Evolutionary conservation across 2,329 filamentous ascomycete species (phyloP), one percentile per base, ranked within the genome.

Genomic region (Pseudofabraea citricarpa): DNA sequence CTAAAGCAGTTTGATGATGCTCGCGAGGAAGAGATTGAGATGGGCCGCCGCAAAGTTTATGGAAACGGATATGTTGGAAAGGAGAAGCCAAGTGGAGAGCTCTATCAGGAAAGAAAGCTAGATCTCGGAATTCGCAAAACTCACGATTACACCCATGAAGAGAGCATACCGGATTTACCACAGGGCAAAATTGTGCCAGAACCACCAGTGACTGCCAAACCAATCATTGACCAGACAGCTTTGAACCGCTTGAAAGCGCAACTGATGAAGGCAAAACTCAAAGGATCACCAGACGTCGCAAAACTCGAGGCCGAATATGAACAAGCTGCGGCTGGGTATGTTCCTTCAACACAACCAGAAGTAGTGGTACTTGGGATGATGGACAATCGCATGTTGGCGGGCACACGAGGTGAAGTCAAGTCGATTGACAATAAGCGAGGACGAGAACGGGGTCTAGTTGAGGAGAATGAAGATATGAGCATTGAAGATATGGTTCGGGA

Each of bases 401-500:
- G 87, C 6, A 67, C 69, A 0, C 72, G 81, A 5, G 74, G 67
- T 16, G 93, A 97, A 65, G 86, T 91, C 44, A 90, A 83, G 54
- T 70, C 79, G 0, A 72, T 96, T 6, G 79, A 84, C 20, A 95
- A 81, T 46, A 93, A 86, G 59, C 81, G 90, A 37, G 91, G 90
- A 3, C 77, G 80, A 5, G 90, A 95, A 64, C 81, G 90, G 42
- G 93, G 91, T 1, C 75, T 82, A 6, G 86, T 98, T 5, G 81
- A 87, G 54, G 89, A 93, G 52, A 97, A 97, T 59, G 87, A 94
- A 41, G 90, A 97, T 56, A 97, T 98, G 90, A 84, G 74, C 22
- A 86, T 98, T 47, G 90, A 95, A 42, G 93, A 98, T 64, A 98
- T 98, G 93, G 81, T 98, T 15, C 82, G 89, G 21, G 90, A 97